Evolutionary conservation across 345 rosid species (phyloP), one percentile per base, ranked within the genome.

Genomic region (Populus euphratica): DNA sequence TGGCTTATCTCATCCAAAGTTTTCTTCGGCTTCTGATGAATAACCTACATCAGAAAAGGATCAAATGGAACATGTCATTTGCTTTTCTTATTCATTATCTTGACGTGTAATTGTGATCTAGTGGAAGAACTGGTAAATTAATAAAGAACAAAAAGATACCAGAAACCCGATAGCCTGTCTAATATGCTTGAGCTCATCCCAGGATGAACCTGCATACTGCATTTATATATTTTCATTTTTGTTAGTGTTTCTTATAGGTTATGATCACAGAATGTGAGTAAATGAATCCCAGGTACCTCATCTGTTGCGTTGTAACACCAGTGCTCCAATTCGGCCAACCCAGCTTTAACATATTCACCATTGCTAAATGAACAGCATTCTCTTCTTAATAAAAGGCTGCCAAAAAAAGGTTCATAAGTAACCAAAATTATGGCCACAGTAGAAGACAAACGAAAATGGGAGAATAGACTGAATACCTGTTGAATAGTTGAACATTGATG

Each of bases 321-420:
- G 71, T 93, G 97, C 82, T 94, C 98, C 81, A 94, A 81, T 83
- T 94, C 98, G 75, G 97, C 94, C 73, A 92, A 79, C 73, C 98
- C 98, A 10, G 98, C 90, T 82, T 93, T 94, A 23, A 92, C 97
- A 64, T 94, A 94, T 78, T 94, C 98, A 0, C 98, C 98, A 66
- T 94, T 94, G 79, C 98, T 94, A 82, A 94, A 94, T 18, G 98
- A 94, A 77, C 98, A 94, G 71, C 97, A 94, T 78, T 94, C 98
- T 68, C 98, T 87, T 83, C 98, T 88, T 71, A 94, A 82, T 54
- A 93, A 78, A 81, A 94, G 94, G 66, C 98, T 91, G 91, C 73
- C 76, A 18, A 67, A 36, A 80, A 21, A 23, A 25, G 72, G 16
- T 39, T 65, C 27, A 23, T 20, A 10, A 25, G 27, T 41, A 21